Base-by-base conservation (phyloP, 768 basidiomycete species). In the Psilocybe cubensis region DNA sequence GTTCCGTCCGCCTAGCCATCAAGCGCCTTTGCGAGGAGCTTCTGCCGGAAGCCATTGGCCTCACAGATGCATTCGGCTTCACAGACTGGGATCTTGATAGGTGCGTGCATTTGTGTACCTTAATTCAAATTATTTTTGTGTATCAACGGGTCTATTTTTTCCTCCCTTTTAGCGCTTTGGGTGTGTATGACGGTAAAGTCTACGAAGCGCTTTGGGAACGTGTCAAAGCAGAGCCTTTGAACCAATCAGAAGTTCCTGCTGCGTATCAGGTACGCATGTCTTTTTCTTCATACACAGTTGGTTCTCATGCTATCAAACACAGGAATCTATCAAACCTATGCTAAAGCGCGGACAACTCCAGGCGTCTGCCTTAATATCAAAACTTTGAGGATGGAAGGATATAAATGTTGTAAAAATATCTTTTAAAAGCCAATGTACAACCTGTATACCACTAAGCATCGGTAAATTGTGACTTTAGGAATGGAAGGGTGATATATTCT, bases 71-170 rank as follows among this genome's bases (percentile, higher is more conserved):
- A 3, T 91, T 92, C 66, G 86, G 84, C 0, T 89, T 89, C 62
- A 78, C 83, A 0, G 89, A 92, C 63, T 92, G 87, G 86, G 83
- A 89, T 50, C 72, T 92, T 17, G 82, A 90, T 61, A 88, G 86
- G 84, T 84, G 47, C 14, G 75, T 27, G 1, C 43, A 38, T n/a
- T 8, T 33, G 14, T 14, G 3, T 14, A 11, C n/a, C n/a, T n/a
- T 38, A 5, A 14, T 38, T 38, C 1, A 11, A 5, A 10, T 11
- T 3, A 4, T n/a, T 7, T 7, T 38, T 5, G 35, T 14, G 12
- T 3, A 17, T 8, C n/a, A 38, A 38, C 35, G 7, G 5, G 7
- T 38, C 7, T 11, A 9, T 38, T 38, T 17, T 33, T 8, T 14
- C 14, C 5, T n/a, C 12, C 4, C n/a, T 38, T 11, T n/a, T 14